Evolutionary conservation across 352 stramenopile genomes (phyloP).

Genomic region (Globisporangium camurandrum): DNA sequence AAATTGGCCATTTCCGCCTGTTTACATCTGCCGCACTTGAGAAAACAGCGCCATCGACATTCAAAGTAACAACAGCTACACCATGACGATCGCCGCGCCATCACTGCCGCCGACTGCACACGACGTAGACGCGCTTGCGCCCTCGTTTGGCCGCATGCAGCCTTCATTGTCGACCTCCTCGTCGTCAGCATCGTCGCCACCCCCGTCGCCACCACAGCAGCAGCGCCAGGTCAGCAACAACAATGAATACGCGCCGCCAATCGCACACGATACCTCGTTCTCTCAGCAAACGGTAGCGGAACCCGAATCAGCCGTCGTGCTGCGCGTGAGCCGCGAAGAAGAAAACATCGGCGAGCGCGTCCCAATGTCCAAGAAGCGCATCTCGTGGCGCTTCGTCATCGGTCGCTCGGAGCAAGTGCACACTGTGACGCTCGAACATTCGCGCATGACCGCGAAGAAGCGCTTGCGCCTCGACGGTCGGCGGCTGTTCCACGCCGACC

Average conservation of each 20-base stretch:
- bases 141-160: too few relatives aligned
- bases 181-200: background rate
- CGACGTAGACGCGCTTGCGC: too few relatives aligned
- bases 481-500: conserved; percentile 62
- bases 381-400: conserved; percentile 81
- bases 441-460: conserved; percentile 85
- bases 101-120: too few relatives aligned
- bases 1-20: too few relatives aligned
- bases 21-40: too few relatives aligned
- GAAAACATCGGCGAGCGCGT: conserved; percentile 76
- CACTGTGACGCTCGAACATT: conserved; percentile 74
- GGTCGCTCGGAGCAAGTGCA: conserved; percentile 65
- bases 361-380: conserved; percentile 75
- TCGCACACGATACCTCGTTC: too few relatives aligned
- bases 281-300: conserved; percentile 67
- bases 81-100: too few relatives aligned
- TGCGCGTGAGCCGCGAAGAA: conserved; percentile 63
- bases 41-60: too few relatives aligned
- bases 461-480: conserved; percentile 68
- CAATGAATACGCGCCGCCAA: conserved; percentile 52
- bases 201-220: background rate
- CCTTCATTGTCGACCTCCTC: too few relatives aligned
- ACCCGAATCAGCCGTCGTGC: conserved; percentile 59
- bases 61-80: too few relatives aligned
- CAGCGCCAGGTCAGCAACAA: background rate